Evolutionary conservation across 2,329 filamentous ascomycete genomes (phyloP).

Genomic region (Pseudogymnoascus sp.): DNA sequence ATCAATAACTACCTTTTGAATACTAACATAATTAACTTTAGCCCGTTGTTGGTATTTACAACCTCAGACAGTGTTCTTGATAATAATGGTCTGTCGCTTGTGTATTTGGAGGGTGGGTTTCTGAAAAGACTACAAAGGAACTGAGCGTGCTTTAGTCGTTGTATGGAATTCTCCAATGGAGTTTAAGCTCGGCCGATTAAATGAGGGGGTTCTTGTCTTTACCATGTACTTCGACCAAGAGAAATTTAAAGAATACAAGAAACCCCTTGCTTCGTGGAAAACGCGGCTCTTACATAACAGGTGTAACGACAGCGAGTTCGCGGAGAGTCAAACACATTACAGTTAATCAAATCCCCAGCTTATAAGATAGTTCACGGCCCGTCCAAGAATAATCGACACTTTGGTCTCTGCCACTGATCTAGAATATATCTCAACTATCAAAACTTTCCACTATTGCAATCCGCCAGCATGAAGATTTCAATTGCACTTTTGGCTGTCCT

Average conservation of each 20-base stretch:
- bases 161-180: background rate
- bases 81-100: background rate
- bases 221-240: background rate
- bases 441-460: background rate
- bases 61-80: background rate
- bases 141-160: background rate
- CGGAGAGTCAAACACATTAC: background rate
- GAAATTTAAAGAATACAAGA: background rate
- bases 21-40: background rate
- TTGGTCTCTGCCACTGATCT: background rate
- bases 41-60: background rate
- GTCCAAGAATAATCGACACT: too few relatives aligned
- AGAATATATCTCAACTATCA: background rate
- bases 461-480: background rate
- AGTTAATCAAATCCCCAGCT: background rate
- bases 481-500: background rate
- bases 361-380: background rate
- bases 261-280: background rate
- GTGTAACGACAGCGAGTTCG: background rate
- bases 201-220: background rate
- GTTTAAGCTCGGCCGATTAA: background rate
- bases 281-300: background rate
- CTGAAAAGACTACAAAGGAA: background rate
- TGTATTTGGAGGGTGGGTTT: background rate
- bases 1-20: background rate